Evolutionary conservation across 75 land plant genomes (phyloP), one percentile per base, ranked within the genome.

Genomic region (Cupressus sempervirens): DNA sequence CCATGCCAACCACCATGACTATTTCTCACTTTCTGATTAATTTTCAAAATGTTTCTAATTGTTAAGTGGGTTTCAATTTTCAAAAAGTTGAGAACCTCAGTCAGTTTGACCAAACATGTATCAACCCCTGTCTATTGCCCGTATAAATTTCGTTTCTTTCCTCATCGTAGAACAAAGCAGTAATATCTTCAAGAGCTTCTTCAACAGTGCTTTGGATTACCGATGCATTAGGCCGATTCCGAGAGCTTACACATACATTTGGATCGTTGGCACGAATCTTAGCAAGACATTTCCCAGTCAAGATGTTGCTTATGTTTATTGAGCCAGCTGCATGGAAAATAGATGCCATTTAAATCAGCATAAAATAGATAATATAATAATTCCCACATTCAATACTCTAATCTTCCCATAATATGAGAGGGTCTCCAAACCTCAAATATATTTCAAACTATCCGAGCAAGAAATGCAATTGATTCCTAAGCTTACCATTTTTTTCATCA

Each of bases 201-300:
- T 82, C 86, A 34, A 93, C 89, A 18, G 94, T 89, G 84, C 94
- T 89, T 68, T 86, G 52, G 70, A 93, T 88, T 23, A n/a, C 56
- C 0, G 93, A 93, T 15, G 91, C 87, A 40, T 88, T 84, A 2
- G 82, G 73, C 26, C 89, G 84, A 45, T 82, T 54, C 15, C 93
- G 85, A 36, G 93, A 91, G 43, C 89, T 91, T 13, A 93, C 80
- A 45, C 87, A 75, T n/a, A 93, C 87, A 46, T 83, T 81, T 3
- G 93, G 91, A 87, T 87, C 86, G 34, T 58, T 77, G 16, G 88
- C 86, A 53, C 90, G 87, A 48, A 97, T 93, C 88, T 97, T 97
- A 7, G 99, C 99, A 13, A 97, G 92, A 86, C 99, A 97, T 87
- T 97, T 97, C n/a, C 99, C 99, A 52, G 99, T 97, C 85, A 97